These are phyloP conservation scores for Polychaeton citri DNA, from an alignment of 2,329 filamentous ascomycete genomes.

Conservation along the genomic window DNA sequence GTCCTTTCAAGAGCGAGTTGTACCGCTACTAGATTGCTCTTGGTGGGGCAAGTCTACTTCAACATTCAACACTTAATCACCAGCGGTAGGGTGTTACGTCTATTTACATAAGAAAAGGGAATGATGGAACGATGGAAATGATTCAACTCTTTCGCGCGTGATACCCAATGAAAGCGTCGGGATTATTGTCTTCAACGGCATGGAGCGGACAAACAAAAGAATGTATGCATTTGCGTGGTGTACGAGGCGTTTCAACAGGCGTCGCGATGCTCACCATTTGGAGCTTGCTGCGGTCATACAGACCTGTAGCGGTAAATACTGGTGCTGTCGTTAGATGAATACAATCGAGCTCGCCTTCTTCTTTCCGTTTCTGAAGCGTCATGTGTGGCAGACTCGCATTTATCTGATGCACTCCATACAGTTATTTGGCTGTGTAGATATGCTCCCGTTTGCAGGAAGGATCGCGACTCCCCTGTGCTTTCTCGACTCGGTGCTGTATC, in stretches of 20 bases:
- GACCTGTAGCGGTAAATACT: no score
- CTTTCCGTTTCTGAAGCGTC: no score
- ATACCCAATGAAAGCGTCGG: constrained; percentile 39
- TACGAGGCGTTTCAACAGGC: constrained; percentile 2
- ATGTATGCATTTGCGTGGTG: constrained; percentile 4
- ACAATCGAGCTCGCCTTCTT: no score
- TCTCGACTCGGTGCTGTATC: no score
- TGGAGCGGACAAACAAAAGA: constrained; percentile 11
- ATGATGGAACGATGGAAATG: constrained; percentile 40
- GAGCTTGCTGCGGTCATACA: background rate
- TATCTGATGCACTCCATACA: no score
- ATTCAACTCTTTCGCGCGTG: constrained; percentile 37
- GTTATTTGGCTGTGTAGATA: no score
- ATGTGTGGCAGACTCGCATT: no score
- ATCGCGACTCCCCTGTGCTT: no score
- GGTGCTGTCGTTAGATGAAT: no score
- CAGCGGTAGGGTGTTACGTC: constrained; percentile 5
- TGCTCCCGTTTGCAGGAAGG: no score
- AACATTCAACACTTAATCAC: constrained; percentile 26
- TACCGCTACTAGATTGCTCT: constrained; percentile 53
- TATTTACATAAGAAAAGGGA: constrained; percentile 9
- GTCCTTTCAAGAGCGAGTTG: constrained; percentile 94
- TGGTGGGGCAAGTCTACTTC: constrained; percentile 2
- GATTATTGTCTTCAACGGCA: constrained; percentile 51
- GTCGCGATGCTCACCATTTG: background rate